phyloP scores from a whole-genome alignment of 768 basidiomycete genomes.

The Leccinum rimulosum region DNA sequence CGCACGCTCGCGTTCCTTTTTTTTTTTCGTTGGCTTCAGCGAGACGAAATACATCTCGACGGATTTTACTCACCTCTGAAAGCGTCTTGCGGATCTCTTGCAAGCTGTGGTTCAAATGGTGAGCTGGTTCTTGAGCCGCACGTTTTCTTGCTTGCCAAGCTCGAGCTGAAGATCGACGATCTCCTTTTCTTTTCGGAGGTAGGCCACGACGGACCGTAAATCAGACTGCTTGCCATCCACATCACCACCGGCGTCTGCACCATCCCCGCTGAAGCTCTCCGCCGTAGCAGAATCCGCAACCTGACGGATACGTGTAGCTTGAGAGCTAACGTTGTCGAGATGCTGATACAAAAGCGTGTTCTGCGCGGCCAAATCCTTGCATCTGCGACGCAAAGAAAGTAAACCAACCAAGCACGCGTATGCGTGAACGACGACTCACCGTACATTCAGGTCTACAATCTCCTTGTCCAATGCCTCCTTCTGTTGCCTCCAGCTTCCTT shows the following conservation, averaged over 20 bases:
- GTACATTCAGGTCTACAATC: constrained; percentile 61
- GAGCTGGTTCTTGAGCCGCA: constrained; percentile 69
- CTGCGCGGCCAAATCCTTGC: constrained; percentile 70
- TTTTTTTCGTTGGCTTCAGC: not conserved
- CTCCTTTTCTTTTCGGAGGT: constrained; percentile 87
- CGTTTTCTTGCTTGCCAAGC: constrained; percentile 72
- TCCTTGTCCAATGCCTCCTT: constrained; percentile 77
- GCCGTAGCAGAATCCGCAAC: constrained; percentile 54
- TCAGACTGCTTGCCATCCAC: constrained; percentile 64
- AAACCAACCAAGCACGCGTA: not conserved
- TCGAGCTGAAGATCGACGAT: constrained; percentile 87
- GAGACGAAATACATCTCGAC: not conserved
- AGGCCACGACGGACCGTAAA: constrained; percentile 74
- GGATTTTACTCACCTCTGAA: constrained; percentile 52
- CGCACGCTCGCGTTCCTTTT: constrained; percentile 73
- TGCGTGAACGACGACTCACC: constrained; percentile 39
- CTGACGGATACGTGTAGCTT: constrained; percentile 77
- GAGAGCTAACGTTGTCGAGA: constrained; percentile 77
- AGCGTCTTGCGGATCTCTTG: constrained; percentile 69
- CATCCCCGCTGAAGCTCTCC: constrained; percentile 39
- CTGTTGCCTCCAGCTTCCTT: constrained; percentile 80
- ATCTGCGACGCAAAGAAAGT: constrained; percentile 39
- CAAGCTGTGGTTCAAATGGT: constrained; percentile 65
- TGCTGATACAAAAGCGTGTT: constrained; percentile 79
- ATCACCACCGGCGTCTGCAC: constrained; percentile 43